Percentiles rank a stretch among this genome's conserved stretches.
Evolutionary conservation across 192 early-diverging fungal genomes (phyloP).

Genomic region (Rhizoclosmatium sp.): DNA sequence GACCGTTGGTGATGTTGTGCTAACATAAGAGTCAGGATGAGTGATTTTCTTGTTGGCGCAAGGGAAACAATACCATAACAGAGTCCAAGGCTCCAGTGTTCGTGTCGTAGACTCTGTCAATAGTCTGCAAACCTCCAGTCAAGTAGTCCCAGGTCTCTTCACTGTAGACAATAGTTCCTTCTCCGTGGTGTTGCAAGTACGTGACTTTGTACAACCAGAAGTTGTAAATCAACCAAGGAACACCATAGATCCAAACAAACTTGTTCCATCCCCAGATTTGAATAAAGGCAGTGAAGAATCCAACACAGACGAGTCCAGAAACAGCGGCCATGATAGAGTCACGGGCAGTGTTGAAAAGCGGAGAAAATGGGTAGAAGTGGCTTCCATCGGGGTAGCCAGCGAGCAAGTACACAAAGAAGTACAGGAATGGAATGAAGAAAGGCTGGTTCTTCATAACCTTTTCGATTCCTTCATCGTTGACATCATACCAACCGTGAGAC

Average conservation of each 20-base stretch:
- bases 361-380: constrained; percentile 45
- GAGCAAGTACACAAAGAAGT: constrained; percentile 45
- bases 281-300: constrained; percentile 35
- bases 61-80: constrained; percentile 32
- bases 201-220: constrained; percentile 56
- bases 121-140: constrained; percentile 50
- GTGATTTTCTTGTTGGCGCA: not conserved
- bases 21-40: not conserved
- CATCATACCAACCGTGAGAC: constrained; percentile 45
- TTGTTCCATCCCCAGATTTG: constrained; percentile 31
- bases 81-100: constrained; percentile 43
- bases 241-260: constrained; percentile 37
- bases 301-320: constrained; percentile 34
- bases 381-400: constrained; percentile 45
- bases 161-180: constrained; percentile 41
- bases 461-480: constrained; percentile 41
- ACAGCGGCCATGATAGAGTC: constrained; percentile 45
- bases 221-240: constrained; percentile 56
- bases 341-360: constrained; percentile 37
- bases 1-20: constrained; percentile 58
- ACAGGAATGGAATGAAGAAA: constrained; percentile 46
- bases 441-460: constrained; percentile 45
- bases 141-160: constrained; percentile 49
- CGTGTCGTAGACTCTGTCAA: constrained; percentile 52
- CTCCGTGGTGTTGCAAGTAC: constrained; percentile 53